Evolutionary conservation across 495 filamentous ascomycete species (phyloP).

Genomic region (Talaromyces wortmannii): DNA sequence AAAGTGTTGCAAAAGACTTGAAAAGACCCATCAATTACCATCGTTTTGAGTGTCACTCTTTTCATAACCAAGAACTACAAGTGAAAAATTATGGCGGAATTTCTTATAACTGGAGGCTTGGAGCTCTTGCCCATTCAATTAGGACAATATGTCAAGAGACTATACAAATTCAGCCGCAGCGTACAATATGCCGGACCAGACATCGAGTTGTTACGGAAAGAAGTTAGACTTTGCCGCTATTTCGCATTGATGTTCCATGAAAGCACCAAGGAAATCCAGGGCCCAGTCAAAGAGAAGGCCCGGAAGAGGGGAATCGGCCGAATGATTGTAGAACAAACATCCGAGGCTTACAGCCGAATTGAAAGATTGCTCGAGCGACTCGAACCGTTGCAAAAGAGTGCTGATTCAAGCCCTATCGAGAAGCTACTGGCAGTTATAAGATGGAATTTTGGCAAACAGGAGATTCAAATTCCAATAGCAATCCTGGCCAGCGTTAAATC

Average conservation of each 20-base stretch:
- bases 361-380: neutral
- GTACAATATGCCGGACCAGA: neutral
- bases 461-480: neutral
- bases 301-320: slow-evolving; percentile 9
- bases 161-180: neutral
- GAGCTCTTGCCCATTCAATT: no score
- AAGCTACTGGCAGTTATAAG: neutral
- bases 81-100: no score
- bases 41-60: no score
- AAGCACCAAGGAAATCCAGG: slow-evolving; percentile 25
- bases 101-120: no score
- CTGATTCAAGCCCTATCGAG: neutral
- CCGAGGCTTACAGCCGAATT: neutral
- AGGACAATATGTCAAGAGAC: neutral
- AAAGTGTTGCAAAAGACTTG: no score
- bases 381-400: neutral
- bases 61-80: no score
- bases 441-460: neutral
- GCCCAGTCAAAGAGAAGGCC: slow-evolving; percentile 15
- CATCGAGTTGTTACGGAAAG: neutral
- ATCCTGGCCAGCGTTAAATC: neutral
- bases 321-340: neutral
- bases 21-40: no score
- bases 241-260: neutral
- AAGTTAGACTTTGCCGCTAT: neutral